phyloP scores from a whole-genome alignment of 257 asterid species.

The Galeopsis tetrahit region DNA sequence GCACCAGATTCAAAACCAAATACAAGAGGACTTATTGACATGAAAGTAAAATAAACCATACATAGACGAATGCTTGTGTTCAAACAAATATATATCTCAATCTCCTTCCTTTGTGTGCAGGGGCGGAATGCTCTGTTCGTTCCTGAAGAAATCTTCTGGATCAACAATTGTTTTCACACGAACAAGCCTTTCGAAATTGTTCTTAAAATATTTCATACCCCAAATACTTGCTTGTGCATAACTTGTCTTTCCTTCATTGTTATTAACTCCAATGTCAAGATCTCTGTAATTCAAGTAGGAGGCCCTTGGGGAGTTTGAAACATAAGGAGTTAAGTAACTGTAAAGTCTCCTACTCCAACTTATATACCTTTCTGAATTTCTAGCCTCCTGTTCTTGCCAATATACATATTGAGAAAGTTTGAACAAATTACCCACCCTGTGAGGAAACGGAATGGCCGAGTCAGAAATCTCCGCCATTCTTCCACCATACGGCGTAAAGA shows the following conservation, averaged over 20 bases:
- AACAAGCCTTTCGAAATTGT: conserved; percentile 26
- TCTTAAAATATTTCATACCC: conserved; percentile 30
- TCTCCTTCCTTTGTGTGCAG: not conserved
- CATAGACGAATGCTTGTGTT: no score
- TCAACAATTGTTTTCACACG: conserved; percentile 25
- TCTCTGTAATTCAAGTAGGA: conserved; percentile 14
- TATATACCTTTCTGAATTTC: not conserved
- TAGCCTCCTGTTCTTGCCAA: conserved; percentile 7
- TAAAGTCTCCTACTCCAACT: conserved; percentile 26
- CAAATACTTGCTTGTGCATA: conserved; percentile 26
- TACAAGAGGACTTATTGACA: no score
- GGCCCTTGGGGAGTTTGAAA: conserved; percentile 16
- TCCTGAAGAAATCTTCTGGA: conserved; percentile 13
- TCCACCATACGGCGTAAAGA: conserved; percentile 33
- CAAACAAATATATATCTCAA: not conserved
- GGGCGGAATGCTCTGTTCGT: conserved; percentile 10
- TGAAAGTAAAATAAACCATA: no score
- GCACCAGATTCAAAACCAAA: conserved; percentile 19
- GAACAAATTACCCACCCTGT: not conserved
- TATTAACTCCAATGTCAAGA: conserved; percentile 30
- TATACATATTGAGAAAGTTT: no score
- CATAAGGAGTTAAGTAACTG: conserved; percentile 31
- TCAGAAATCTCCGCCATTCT: conserved; percentile 35
- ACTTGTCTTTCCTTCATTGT: not conserved
- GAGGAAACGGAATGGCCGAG: conserved; percentile 31